A percentile compares a stretch with the other conserved stretches of the same genome.
These are phyloP conservation scores for Meyerozyma elateridarum DNA, from an alignment of 1,139 yeast genomes.

Conservation along the genomic window DNA sequence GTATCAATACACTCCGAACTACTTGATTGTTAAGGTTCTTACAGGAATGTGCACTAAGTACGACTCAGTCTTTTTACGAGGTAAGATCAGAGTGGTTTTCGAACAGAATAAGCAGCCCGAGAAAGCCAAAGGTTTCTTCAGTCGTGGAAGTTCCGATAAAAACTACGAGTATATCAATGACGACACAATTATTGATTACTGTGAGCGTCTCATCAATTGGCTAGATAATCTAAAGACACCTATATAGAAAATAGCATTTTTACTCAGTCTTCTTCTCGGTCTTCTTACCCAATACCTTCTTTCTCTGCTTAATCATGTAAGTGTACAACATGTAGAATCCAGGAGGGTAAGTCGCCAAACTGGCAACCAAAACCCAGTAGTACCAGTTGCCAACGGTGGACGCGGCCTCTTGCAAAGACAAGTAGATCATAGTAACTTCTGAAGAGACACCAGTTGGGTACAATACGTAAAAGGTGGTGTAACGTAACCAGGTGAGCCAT, in stretches of 20 bases:
- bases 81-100: conserved; percentile 30
- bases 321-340: conserved; percentile 81
- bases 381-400: conserved; percentile 46
- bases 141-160: conserved; percentile 9
- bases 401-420: conserved; percentile 63
- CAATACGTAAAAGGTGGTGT: conserved; percentile 73
- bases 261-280: conserved; percentile 16
- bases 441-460: conserved; percentile 91
- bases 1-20: conserved; percentile 36
- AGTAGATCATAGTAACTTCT: conserved; percentile 67
- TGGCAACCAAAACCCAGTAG: conserved; percentile 49
- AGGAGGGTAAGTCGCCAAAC: conserved; percentile 70
- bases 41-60: conserved; percentile 26
- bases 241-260: not conserved
- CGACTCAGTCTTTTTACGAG: conserved; percentile 29
- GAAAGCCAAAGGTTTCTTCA: conserved; percentile 4
- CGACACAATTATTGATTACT: conserved; percentile 34
- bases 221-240: conserved; percentile 17
- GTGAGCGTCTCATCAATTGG: conserved; percentile 30
- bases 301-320: conserved; percentile 88
- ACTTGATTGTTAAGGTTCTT: conserved; percentile 26
- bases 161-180: conserved; percentile 24
- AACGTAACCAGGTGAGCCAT: conserved; percentile 68
- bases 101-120: conserved; percentile 25
- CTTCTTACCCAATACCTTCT: conserved; percentile 50